A percentile compares a stretch with the other conserved stretches of the same genome.
Conservation (phyloP, 2,329 filamentous ascomycete genomes). For the Xylariaceae sp. region DNA sequence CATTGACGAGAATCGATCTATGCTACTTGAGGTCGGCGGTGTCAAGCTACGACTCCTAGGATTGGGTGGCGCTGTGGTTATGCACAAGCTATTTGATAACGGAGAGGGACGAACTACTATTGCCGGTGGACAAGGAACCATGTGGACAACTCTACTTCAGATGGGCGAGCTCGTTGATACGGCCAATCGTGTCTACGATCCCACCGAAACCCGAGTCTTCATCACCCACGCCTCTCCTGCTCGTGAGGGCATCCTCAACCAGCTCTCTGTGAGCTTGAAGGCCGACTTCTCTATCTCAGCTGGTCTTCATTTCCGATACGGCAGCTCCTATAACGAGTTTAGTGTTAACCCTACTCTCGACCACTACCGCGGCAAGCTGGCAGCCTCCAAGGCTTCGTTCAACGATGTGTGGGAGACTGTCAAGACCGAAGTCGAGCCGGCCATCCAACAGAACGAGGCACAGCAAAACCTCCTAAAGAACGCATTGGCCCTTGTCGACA, state of each 20-base stretch:
- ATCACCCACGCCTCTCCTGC: conserved; percentile 96
- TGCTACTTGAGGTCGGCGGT: conserved; percentile 89
- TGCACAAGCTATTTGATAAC: conserved; percentile 99
- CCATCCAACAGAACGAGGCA: conserved; percentile 87
- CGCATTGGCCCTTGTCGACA: conserved; percentile 88
- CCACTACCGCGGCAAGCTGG: conserved; percentile 97
- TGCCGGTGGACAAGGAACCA: conserved; percentile 94
- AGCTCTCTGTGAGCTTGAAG: conserved; percentile 94
- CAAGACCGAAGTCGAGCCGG: conserved; percentile 90
- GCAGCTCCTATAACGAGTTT: conserved; percentile 99
- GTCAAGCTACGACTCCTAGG: conserved; percentile 93
- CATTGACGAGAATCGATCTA: conserved; percentile 95
- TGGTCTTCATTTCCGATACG: conserved; percentile 95
- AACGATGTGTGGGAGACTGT: conserved; percentile 99
- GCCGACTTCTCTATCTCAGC: conserved; percentile 98
- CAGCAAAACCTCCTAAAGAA: conserved; percentile 91
- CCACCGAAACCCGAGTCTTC: conserved; percentile 93
- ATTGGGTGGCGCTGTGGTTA: conserved; percentile 92
- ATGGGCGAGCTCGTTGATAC: conserved; percentile 99
- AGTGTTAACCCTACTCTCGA: conserved; percentile 97
- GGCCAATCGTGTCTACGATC: conserved; percentile 96
- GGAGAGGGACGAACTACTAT: conserved; percentile 97
- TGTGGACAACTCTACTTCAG: conserved; percentile 98
- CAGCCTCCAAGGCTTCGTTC: conserved; percentile 96
- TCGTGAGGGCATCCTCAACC: conserved; percentile 92